Evolutionary conservation across 257 asterid genomes (phyloP).

Genomic region (Solanum chmielewskii): DNA sequence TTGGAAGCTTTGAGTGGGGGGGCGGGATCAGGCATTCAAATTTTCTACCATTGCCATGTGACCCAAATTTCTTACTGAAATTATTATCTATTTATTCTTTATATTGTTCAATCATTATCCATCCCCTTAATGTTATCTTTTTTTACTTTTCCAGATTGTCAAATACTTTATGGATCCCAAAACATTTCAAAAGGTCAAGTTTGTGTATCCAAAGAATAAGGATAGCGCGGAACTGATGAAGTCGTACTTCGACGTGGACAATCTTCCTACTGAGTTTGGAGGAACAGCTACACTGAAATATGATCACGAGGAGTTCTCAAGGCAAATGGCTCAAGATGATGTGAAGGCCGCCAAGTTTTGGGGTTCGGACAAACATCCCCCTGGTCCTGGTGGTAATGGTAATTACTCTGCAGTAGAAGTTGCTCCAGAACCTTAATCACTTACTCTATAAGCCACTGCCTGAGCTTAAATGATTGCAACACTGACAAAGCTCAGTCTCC

Average conservation of each 20-base stretch:
- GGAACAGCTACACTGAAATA: slow-evolving; percentile 77
- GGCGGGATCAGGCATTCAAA: neutral
- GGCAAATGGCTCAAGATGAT: slow-evolving; percentile 75
- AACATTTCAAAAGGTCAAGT: slow-evolving; percentile 89
- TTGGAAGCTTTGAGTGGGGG: neutral
- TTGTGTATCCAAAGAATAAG: slow-evolving; percentile 82
- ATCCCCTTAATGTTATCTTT: neutral
- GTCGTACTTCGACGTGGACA: slow-evolving; percentile 65
- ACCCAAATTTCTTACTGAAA: neutral
- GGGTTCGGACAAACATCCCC: slow-evolving; percentile 51
- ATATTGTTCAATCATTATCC: neutral
- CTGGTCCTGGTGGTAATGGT: neutral
- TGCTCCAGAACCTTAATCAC: slow-evolving; percentile 47
- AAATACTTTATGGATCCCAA: slow-evolving; percentile 80
- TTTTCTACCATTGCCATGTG: neutral
- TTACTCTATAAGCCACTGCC: slow-evolving; percentile 22
- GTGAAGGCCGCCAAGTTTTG: slow-evolving; percentile 56
- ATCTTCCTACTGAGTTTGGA: slow-evolving; percentile 89
- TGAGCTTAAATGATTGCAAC: neutral
- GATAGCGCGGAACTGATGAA: slow-evolving; percentile 85
- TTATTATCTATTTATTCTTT: neutral
- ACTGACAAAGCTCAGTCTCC: neutral
- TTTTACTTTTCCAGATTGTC: slow-evolving; percentile 50
- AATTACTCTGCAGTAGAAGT: slow-evolving; percentile 47
- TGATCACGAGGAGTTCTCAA: slow-evolving; percentile 84